phyloP scores from a whole-genome alignment of 2,329 filamentous ascomycete genomes.

The Microdochium nivale region DNA sequence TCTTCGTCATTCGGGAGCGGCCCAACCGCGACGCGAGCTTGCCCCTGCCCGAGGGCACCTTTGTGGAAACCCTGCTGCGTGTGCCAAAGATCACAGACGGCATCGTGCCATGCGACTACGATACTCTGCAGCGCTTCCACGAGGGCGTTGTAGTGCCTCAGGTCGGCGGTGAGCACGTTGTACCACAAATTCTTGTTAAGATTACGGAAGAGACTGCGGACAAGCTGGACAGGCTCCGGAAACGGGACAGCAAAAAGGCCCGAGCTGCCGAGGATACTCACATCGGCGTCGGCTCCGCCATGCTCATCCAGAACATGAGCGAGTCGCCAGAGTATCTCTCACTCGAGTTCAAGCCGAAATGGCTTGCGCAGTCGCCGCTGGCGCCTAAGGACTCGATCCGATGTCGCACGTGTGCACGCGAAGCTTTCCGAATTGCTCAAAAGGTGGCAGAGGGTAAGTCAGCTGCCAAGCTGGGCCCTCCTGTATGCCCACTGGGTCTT shows the following conservation, averaged over 20 bases:
- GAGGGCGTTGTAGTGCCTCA: constrained; percentile 42
- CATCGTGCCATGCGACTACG: constrained; percentile 35
- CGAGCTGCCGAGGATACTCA: constrained; percentile 29
- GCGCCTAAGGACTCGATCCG: constrained; percentile 54
- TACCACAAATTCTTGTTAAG: constrained; percentile 19
- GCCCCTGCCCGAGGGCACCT: constrained; percentile 22
- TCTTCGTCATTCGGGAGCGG: constrained; percentile 46
- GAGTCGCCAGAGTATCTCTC: constrained; percentile 29
- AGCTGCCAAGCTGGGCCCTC: constrained; percentile 23
- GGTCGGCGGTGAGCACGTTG: constrained; percentile 23
- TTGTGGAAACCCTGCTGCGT: constrained; percentile 45
- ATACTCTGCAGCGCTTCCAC: constrained; percentile 37
- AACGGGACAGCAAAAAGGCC: not conserved
- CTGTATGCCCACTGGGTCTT: constrained; percentile 60
- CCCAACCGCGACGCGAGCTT: not conserved
- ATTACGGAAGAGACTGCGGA: constrained; percentile 33
- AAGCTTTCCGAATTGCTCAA: constrained; percentile 35
- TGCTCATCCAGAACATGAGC: constrained; percentile 69
- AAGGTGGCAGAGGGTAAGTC: constrained; percentile 14
- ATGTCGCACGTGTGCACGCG: constrained; percentile 66
- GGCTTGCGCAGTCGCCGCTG: constrained; percentile 67
- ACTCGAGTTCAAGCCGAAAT: constrained; percentile 78
- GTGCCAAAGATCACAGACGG: constrained; percentile 46
- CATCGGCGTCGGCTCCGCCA: constrained; percentile 52
- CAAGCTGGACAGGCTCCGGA: constrained; percentile 29